Evolutionary conservation across 371 early-diverging fungal species (phyloP).

Genomic region (Batkoa obscura): DNA sequence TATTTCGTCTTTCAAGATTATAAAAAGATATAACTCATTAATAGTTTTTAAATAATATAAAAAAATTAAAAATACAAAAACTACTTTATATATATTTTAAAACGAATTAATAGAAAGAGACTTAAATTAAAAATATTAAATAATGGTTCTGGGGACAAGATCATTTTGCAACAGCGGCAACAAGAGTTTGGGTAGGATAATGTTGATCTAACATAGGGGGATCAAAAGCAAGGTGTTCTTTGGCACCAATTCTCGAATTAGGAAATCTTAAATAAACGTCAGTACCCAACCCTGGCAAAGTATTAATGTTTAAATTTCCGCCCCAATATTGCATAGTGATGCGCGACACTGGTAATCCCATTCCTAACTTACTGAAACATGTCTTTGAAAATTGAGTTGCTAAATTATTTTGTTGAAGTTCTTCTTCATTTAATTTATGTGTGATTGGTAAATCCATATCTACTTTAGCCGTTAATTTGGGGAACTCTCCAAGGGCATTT

Average conservation of each 20-base stretch:
- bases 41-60: too few relatives aligned
- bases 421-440: not conserved
- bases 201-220: too few relatives aligned
- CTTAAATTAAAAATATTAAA: too few relatives aligned
- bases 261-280: conserved; percentile 69
- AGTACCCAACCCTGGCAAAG: conserved; percentile 70
- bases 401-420: not conserved
- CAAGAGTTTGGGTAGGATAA: too few relatives aligned
- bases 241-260: conserved; percentile 24
- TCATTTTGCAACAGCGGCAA: too few relatives aligned
- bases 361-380: conserved; percentile 36
- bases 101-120: too few relatives aligned
- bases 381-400: not conserved
- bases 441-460: conserved; percentile 15
- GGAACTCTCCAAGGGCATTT: not conserved
- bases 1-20: too few relatives aligned
- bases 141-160: too few relatives aligned
- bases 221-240: conserved; percentile 1
- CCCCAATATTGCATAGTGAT: conserved; percentile 80
- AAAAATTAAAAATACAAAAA: too few relatives aligned
- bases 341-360: conserved; percentile 68
- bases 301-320: conserved; percentile 42
- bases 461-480: conserved; percentile 33
- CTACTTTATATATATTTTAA: too few relatives aligned
- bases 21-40: too few relatives aligned